A percentile compares a stretch with the other conserved stretches of the same genome.
Conservation (phyloP, 176 grass and related monocot genomes). For the Phyllostachys edulis region DNA sequence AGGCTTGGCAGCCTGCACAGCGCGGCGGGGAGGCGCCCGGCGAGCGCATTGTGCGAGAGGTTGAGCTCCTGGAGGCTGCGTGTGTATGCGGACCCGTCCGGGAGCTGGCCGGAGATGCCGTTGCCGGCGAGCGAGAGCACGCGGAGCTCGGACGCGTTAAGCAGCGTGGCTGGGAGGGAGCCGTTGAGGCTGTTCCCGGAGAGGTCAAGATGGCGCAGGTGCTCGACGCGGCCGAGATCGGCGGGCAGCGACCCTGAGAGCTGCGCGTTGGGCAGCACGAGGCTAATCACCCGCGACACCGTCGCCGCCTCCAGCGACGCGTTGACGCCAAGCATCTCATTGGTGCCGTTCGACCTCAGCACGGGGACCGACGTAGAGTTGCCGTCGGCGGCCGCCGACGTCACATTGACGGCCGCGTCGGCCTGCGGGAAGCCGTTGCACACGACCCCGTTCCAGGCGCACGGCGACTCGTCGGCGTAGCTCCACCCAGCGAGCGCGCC, state of each 20-base stretch:
- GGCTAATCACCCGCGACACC: conserved; percentile 75
- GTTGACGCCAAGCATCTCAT: neutral
- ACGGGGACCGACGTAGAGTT: neutral
- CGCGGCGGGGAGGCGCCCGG: conserved; percentile 43
- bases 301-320: conserved; percentile 36
- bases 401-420: conserved; percentile 2
- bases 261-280: conserved; percentile 65
- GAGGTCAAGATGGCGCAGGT: conserved; percentile 89
- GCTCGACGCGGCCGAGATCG: conserved; percentile 65
- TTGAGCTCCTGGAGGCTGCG: conserved; percentile 59
- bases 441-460: conserved; percentile 83
- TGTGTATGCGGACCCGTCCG: conserved; percentile 23
- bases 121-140: conserved; percentile 70
- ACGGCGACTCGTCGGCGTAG: conserved; percentile 52
- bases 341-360: neutral
- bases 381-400: neutral
- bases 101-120: conserved; percentile 50
- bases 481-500: conserved; percentile 63
- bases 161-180: conserved; percentile 41
- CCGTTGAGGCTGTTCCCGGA: conserved; percentile 69
- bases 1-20: conserved; percentile 54
- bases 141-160: conserved; percentile 69
- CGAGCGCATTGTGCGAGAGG: conserved; percentile 71
- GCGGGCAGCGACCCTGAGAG: conserved; percentile 45
- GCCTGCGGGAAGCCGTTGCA: conserved; percentile 66